Evolutionary conservation across 1,284 basidiomycete species (phyloP).

Genomic region (Marasmius sp.): DNA sequence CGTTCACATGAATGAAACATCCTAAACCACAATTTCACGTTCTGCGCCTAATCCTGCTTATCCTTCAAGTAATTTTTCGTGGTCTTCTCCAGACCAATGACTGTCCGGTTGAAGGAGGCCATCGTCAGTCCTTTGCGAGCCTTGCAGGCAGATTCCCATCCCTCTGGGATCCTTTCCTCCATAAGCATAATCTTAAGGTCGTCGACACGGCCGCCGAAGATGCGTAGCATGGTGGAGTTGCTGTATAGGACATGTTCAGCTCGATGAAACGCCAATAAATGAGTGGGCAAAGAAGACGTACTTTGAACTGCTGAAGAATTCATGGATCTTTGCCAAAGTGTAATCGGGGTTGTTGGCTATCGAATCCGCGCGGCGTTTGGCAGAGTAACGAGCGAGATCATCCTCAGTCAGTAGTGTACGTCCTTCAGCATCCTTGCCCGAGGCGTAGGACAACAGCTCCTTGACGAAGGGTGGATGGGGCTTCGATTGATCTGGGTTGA

Average conservation of each 20-base stretch:
- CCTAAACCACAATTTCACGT: background rate
- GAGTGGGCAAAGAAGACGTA: slow-evolving; percentile 31
- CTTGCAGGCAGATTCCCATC: slow-evolving; percentile 65
- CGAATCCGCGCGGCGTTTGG: slow-evolving; percentile 60
- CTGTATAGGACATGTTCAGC: slow-evolving; percentile 26
- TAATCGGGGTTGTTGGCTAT: slow-evolving; percentile 54
- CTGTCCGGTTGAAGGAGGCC: slow-evolving; percentile 53
- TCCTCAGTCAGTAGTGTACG: slow-evolving; percentile 46
- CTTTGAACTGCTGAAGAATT: slow-evolving; percentile 68
- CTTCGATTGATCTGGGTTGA: slow-evolving; percentile 50
- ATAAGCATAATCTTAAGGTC: slow-evolving; percentile 56
- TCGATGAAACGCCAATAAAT: background rate
- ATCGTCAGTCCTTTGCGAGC: slow-evolving; percentile 61
- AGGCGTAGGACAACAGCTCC: slow-evolving; percentile 58
- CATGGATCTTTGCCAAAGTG: slow-evolving; percentile 48
- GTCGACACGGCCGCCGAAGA: slow-evolving; percentile 61
- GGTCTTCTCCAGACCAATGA: slow-evolving; percentile 46
- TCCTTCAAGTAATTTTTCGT: slow-evolving; percentile 22
- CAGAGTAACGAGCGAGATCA: slow-evolving; percentile 56
- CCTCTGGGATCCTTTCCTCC: slow-evolving; percentile 67
- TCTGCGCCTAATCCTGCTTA: background rate
- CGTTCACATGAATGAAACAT: background rate
- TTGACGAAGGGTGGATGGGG: slow-evolving; percentile 51
- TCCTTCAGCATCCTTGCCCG: slow-evolving; percentile 52
- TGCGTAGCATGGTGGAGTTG: slow-evolving; percentile 56